phyloP scores from a whole-genome alignment of 108 stramenopile species.

The Craspedostauros australis region DNA sequence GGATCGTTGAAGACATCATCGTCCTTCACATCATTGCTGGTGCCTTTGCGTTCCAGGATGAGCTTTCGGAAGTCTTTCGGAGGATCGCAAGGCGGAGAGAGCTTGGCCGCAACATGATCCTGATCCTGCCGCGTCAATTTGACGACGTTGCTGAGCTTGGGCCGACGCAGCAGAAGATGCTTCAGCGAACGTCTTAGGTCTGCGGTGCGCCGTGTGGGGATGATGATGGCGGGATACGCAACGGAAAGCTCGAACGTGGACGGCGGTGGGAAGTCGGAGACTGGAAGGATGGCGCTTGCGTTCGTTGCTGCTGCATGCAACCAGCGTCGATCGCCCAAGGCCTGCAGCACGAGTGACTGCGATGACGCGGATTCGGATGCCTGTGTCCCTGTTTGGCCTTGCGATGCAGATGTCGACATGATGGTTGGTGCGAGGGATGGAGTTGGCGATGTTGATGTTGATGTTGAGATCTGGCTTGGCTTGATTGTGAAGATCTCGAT shows the following conservation, averaged over 20 bases:
- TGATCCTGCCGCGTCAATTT: conserved; percentile 14
- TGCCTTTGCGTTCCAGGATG: conserved; percentile 22
- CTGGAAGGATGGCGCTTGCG: conserved; percentile 15
- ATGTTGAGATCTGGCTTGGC: no score
- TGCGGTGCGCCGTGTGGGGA: conserved; percentile 54
- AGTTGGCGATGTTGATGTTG: no score
- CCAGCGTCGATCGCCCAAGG: no score
- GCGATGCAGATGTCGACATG: no score
- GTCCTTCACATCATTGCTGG: conserved; percentile 9
- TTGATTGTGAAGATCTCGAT: no score
- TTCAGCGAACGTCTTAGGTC: conserved; percentile 45
- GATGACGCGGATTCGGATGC: no score
- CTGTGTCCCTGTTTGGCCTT: no score
- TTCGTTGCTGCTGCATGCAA: not conserved
- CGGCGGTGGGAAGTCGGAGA: conserved; percentile 20
- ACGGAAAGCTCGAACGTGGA: conserved; percentile 24
- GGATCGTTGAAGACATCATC: conserved; percentile 21
- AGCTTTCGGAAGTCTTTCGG: no score
- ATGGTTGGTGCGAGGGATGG: no score
- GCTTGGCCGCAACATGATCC: not conserved
- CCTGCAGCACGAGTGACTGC: no score
- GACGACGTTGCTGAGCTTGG: conserved; percentile 49
- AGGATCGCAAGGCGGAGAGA: not conserved
- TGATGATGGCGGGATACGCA: conserved; percentile 49
- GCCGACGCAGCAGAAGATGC: conserved; percentile 42